Evolutionary conservation across 2,329 filamentous ascomycete species (phyloP).

Genomic region (Pseudocercospora vitis): DNA sequence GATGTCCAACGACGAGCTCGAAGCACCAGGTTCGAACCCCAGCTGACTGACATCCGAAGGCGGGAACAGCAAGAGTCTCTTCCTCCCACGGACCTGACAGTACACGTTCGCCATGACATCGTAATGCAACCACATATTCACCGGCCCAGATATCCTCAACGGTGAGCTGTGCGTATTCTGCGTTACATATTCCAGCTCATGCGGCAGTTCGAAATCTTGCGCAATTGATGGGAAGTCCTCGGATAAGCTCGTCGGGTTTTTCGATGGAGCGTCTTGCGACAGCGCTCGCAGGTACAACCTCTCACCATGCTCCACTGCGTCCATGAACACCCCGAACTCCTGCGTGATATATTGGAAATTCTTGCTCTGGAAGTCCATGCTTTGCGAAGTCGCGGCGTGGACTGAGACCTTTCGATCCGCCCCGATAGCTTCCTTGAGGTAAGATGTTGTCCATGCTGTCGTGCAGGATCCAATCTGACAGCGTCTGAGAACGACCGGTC

Average conservation of each 20-base stretch:
- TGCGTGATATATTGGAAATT: conserved; percentile 77
- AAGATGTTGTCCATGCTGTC: conserved; percentile 65
- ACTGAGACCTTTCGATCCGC: conserved; percentile 67
- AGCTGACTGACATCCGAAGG: conserved; percentile 71
- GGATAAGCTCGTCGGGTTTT: conserved; percentile 66
- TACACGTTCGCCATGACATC: conserved; percentile 89
- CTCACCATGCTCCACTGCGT: conserved; percentile 58
- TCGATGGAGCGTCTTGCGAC: conserved; percentile 66
- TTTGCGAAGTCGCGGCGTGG: conserved; percentile 62
- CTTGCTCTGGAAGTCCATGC: conserved; percentile 79
- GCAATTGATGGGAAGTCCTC: conserved; percentile 71
- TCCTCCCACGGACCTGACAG: conserved; percentile 73
- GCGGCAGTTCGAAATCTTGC: conserved; percentile 68
- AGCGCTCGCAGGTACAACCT: conserved; percentile 77
- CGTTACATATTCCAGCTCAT: conserved; percentile 57
- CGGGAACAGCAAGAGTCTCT: conserved; percentile 74
- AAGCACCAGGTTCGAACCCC: conserved; percentile 71
- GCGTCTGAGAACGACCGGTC: conserved; percentile 65
- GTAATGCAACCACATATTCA: conserved; percentile 89
- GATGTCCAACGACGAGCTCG: conserved; percentile 75
- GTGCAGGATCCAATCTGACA: conserved; percentile 68
- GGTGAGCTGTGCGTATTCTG: conserved; percentile 75
- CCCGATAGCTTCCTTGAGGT: conserved; percentile 65
- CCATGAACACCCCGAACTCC: conserved; percentile 65
- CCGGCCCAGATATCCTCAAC: conserved; percentile 73